Base-by-base conservation (phyloP, 164 flowering plant genomes). In the Macadamia tetraphylla region DNA sequence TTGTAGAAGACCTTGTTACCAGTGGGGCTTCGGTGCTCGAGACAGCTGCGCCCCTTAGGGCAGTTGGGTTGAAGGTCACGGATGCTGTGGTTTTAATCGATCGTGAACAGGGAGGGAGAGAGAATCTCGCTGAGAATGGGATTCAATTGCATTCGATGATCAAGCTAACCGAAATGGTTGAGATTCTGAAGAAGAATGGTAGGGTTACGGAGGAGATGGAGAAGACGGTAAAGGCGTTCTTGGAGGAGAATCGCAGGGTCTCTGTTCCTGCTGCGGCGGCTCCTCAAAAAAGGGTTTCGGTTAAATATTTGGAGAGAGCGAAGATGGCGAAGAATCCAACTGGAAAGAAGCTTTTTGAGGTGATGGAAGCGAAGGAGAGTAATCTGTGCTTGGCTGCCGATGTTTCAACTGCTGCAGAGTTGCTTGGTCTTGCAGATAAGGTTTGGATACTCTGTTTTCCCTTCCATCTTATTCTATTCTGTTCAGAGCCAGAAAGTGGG, bases 1-100 rank as follows among this genome's bases (percentile, higher is more conserved):
- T 94, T 58, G 70, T 94, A 49, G 97, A 94, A 66, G 95, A 94
- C 69, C 76, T 94, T 2, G 98, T 94, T 11, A 92, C 98, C 15
- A 87, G 95, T 46, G 98, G 98, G 6, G 79, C 94, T n/a, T 90
- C 97, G 32, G 98, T 94, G 43, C 81, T 92, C 6, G 98, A 94
- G 74, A 90, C 98, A 0, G 97, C 88, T 7, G 90, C 83, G 56
- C 97, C 96, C 12, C 76, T 92, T n/a, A 77, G 91, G 1, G 84
- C 84, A 0, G 84, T 79, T 10, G 98, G 98, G 15, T 63, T 94
- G 73, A 76, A 69, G 68, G 97, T 94, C 9, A 81, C 74, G n/a
- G 97, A 92, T 59, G 98, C 91, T 1, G 95, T 94, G 9, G 98
- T 92, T 1, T 61, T 94, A 71, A 87, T 94, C 52, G 97, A 94